phyloP scores from a whole-genome alignment of 352 stramenopile species.

The Aphanomyces euteiches region DNA sequence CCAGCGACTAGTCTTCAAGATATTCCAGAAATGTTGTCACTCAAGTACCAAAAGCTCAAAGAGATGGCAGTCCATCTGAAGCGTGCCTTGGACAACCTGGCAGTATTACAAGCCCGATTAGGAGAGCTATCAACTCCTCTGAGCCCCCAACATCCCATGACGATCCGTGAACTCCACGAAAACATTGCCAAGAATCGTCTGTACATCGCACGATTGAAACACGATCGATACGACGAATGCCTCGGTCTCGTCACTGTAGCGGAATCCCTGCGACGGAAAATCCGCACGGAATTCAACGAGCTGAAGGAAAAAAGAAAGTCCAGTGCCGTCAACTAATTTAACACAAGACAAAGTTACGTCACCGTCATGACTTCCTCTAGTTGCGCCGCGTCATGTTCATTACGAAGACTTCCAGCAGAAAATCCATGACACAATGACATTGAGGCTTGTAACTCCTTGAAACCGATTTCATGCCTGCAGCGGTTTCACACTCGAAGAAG shows the following conservation, averaged over 20 bases:
- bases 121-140: background rate
- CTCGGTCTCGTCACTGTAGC: background rate
- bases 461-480: background rate
- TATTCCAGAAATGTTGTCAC: background rate
- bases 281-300: background rate
- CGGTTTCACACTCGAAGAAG: background rate
- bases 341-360: no score
- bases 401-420: no score
- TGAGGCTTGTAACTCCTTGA: background rate
- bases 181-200: background rate
- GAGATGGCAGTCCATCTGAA: slow-evolving; percentile 14
- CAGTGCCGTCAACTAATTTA: no score
- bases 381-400: background rate
- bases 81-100: background rate
- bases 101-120: background rate
- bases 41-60: slow-evolving; percentile 14
- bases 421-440: no score
- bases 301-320: background rate
- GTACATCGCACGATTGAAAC: slow-evolving; percentile 4
- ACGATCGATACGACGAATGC: slow-evolving; percentile 18
- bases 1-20: slow-evolving; percentile 2
- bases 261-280: background rate
- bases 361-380: background rate
- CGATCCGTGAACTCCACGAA: background rate
- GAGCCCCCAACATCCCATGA: background rate